Evolutionary conservation across 192 early-diverging fungal genomes (phyloP).

Genomic region (Backusella macrospora): DNA sequence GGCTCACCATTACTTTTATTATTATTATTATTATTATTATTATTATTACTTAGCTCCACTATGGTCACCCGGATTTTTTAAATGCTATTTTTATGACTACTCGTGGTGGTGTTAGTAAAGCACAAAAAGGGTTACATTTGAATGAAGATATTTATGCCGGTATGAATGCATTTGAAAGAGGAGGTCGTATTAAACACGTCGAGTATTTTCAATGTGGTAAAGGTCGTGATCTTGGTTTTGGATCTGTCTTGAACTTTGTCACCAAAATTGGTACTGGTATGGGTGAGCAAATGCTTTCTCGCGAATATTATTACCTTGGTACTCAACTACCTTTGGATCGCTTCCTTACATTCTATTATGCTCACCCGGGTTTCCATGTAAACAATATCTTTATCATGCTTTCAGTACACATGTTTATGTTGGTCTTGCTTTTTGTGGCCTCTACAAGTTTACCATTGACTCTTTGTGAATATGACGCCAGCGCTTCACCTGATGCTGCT

Average conservation of each 20-base stretch:
- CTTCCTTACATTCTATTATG: conserved; percentile 88
- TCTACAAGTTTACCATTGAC: conserved; percentile 62
- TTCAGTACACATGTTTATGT: conserved; percentile 80
- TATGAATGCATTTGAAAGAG: conserved; percentile 85
- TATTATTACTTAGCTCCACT: conserved; percentile 34
- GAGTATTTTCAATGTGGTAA: conserved; percentile 94
- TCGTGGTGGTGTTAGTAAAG: conserved; percentile 87
- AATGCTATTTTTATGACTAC: conserved; percentile 90
- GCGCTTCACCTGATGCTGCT: conserved; percentile 44
- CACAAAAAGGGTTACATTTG: conserved; percentile 87
- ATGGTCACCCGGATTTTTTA: conserved; percentile 88
- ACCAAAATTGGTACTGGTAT: conserved; percentile 94
- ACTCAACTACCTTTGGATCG: conserved; percentile 83
- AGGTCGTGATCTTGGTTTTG: conserved; percentile 90
- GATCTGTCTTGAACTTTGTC: conserved; percentile 85
- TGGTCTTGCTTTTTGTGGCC: conserved; percentile 76
- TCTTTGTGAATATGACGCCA: conserved; percentile 59
- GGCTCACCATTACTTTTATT: neutral
- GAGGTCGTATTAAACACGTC: conserved; percentile 86
- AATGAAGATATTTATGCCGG: conserved; percentile 95
- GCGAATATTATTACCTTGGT: conserved; percentile 90
- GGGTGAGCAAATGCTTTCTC: conserved; percentile 92
- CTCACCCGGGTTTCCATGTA: conserved; percentile 89
- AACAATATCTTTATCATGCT: conserved; percentile 91
- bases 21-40: neutral